Percentiles rank a stretch among this genome's conserved stretches.
Conservation (phyloP, 148 eudicot species). For the Salicornia ramosissima region DNA sequence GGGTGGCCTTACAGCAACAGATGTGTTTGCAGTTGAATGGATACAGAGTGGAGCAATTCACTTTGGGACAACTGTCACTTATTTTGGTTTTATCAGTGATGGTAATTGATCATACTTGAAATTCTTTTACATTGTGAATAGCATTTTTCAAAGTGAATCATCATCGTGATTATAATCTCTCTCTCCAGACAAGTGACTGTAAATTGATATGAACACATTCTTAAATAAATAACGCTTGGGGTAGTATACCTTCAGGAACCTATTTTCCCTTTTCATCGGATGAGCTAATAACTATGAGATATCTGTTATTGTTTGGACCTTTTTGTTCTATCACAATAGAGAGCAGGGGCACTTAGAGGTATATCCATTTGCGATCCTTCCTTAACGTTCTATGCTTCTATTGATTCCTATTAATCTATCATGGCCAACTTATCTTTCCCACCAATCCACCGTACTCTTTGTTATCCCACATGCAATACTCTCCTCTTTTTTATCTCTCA, state of each 20-base stretch:
- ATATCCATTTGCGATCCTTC: too few relatives aligned
- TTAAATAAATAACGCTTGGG: neutral
- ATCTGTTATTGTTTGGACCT: too few relatives aligned
- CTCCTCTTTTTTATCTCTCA: too few relatives aligned
- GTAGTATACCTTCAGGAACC: neutral
- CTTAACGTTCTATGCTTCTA: too few relatives aligned
- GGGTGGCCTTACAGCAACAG: constrained; percentile 98
- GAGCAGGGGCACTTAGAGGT: too few relatives aligned
- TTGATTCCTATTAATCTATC: too few relatives aligned
- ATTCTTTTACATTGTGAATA: too few relatives aligned
- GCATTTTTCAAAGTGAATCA: constrained; percentile 9
- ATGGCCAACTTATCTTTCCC: too few relatives aligned
- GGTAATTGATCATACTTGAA: constrained; percentile 49
- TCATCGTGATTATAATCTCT: neutral
- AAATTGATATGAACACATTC: neutral
- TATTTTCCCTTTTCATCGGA: neutral
- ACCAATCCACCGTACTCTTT: too few relatives aligned
- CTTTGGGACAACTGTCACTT: constrained; percentile 85
- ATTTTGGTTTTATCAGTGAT: constrained; percentile 93
- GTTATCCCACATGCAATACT: too few relatives aligned
- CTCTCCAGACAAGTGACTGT: neutral
- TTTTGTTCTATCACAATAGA: too few relatives aligned
- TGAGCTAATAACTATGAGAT: neutral
- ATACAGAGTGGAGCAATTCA: constrained; percentile 80
- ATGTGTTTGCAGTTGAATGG: constrained; percentile 98